These are phyloP conservation scores for Meyerozyma sp. DNA, from an alignment of 1,139 yeast species.

Conservation along the genomic window DNA sequence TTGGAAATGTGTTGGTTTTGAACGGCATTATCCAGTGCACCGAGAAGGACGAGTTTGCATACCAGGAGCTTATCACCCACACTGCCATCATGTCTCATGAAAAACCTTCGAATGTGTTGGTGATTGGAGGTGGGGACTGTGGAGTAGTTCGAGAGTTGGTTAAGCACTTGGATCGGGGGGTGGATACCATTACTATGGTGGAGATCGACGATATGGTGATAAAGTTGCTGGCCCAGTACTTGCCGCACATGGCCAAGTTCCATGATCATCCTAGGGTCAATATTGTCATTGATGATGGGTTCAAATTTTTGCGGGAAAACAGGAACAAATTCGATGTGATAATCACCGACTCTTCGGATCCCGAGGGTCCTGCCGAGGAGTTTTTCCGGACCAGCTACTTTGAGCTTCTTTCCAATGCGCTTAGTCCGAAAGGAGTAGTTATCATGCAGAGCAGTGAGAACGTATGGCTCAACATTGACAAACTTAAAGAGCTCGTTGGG, in stretches of 20 bases:
- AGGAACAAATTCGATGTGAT: constrained; percentile 66
- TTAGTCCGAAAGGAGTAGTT: constrained; percentile 70
- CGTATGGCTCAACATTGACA: constrained; percentile 79
- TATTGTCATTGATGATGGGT: constrained; percentile 83
- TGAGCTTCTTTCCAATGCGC: constrained; percentile 61
- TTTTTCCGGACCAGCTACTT: constrained; percentile 85
- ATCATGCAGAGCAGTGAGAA: constrained; percentile 92
- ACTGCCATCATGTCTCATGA: constrained; percentile 74
- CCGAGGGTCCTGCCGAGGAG: constrained; percentile 97
- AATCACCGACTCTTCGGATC: constrained; percentile 94
- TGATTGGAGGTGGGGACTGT: constrained; percentile 94
- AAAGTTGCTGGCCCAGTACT: constrained; percentile 62
- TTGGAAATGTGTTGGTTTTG: constrained; percentile 79
- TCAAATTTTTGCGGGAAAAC: constrained; percentile 58
- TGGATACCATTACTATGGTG: constrained; percentile 71
- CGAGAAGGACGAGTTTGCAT: constrained; percentile 85
- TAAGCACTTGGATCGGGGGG: constrained; percentile 55
- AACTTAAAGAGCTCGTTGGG: constrained; percentile 53
- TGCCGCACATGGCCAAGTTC: constrained; percentile 76
- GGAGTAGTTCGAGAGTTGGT: constrained; percentile 84
- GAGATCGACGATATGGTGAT: constrained; percentile 91
- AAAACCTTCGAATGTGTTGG: constrained; percentile 67
- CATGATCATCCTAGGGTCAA: constrained; percentile 68
- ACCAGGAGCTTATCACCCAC: constrained; percentile 86
- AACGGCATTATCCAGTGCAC: constrained; percentile 88